These are phyloP conservation scores for Phytomonas francai DNA, from an alignment of 208 protist species.

Conservation along the genomic window DNA sequence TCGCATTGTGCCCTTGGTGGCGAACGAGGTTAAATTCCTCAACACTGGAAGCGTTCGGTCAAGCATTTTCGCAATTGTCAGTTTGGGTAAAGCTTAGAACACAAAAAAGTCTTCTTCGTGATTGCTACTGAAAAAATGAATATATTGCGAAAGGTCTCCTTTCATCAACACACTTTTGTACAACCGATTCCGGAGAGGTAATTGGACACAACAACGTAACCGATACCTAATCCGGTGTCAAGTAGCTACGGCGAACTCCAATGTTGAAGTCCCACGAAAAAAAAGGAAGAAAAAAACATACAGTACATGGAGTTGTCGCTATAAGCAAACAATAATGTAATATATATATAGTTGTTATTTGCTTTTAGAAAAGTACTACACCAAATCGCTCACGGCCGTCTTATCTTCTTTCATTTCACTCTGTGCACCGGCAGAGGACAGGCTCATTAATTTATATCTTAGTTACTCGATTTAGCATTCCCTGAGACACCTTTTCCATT, in stretches of 20 bases:
- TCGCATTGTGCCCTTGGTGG: conserved; percentile 86
- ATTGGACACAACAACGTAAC: not conserved
- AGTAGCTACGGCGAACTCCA: not conserved
- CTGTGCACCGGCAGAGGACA: not conserved
- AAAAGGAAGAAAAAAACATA: not conserved
- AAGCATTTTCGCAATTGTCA: conserved; percentile 33
- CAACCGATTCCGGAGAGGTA: not conserved
- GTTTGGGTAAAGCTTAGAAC: not conserved
- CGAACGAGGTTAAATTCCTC: conserved; percentile 85
- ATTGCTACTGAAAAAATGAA: conserved; percentile 2
- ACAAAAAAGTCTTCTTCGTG: not conserved
- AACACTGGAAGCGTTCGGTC: conserved; percentile 20
- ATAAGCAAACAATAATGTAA: not conserved
- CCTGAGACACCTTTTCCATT: not conserved
- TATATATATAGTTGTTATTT: not conserved
- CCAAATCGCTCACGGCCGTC: not conserved
- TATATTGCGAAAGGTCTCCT: not conserved
- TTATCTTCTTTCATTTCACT: not conserved
- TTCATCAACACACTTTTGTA: not conserved
- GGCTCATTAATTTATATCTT: not conserved
- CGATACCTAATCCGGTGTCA: not conserved
- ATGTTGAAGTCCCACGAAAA: not conserved
- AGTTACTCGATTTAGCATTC: not conserved
- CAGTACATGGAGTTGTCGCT: not conserved
- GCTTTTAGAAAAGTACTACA: not conserved